Evolutionary conservation across 2,329 filamentous ascomycete genomes (phyloP), one percentile per base, ranked within the genome.

Genomic region (Ustulina deusta): DNA sequence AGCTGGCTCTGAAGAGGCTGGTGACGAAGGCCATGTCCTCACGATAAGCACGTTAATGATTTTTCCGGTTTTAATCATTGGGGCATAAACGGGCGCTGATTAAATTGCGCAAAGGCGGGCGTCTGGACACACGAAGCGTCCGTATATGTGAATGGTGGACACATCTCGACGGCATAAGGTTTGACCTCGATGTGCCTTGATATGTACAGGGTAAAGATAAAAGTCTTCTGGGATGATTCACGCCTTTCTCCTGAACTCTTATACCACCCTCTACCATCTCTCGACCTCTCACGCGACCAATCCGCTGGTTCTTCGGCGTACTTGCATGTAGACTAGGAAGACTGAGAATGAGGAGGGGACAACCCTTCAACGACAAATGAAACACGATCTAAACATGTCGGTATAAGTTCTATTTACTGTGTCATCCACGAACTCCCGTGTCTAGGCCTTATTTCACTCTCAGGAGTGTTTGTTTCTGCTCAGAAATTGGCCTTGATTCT

Each of bases 1-100:
- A 99, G 89, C 87, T 99, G 74, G 94, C 94, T 70, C 89, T 99
- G 73, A 99, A 98, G 93, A 89, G 96, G 79, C 89, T 97, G 76
- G 94, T 99, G 78, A 99, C 96, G 84, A 99, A 98, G 92, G 94
- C 93, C 78, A 97, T 97, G 93, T 90, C 93, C 73, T 94, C 93
- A 79, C 91, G 93, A 84, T 97, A 94, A 90, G 71, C 72, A 62
- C 51, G 61, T 63, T 63, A 70, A 71, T 74, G 68, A 70, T 52
- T 71, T 76, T 75, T 72, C 61, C 69, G 68, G 71, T 69, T 72
- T 73, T 70, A 52, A 72, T 69, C 68, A 72, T 71, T 68, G 70
- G 73, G 71, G 71, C 74, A 71, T 73, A 74, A 61, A 74, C 72
- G 73, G 75, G 73, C 70, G 72, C 70, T 67, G 62, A 63, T 70